phyloP scores from a whole-genome alignment of 2,329 filamentous ascomycete genomes.

The Camptophora hylomeconis region DNA sequence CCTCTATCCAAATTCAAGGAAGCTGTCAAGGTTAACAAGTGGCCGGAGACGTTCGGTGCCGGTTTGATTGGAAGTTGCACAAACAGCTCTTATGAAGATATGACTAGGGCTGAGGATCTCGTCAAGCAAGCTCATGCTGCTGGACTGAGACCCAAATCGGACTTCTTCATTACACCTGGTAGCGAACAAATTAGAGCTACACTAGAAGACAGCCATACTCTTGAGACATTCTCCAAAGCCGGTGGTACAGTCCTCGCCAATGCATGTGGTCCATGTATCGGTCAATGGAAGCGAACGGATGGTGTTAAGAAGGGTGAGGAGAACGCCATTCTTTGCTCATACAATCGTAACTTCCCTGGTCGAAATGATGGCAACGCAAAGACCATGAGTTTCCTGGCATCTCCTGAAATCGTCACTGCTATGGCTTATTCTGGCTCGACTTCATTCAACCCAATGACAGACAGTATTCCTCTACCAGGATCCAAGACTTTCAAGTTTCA shows the following conservation, averaged over 20 bases:
- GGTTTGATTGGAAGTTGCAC: slow-evolving; percentile 96
- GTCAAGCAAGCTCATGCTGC: slow-evolving; percentile 82
- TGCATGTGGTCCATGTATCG: slow-evolving; percentile 75
- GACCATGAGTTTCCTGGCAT: slow-evolving; percentile 98
- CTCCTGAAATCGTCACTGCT: slow-evolving; percentile 89
- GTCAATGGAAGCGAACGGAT: slow-evolving; percentile 90
- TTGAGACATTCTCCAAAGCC: slow-evolving; percentile 72
- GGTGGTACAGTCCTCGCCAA: slow-evolving; percentile 87
- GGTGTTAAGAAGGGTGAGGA: slow-evolving; percentile 68
- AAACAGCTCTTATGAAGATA: slow-evolving; percentile 97
- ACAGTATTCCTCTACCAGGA: slow-evolving; percentile 64
- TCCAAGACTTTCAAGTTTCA: slow-evolving; percentile 77
- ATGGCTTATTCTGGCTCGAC: slow-evolving; percentile 88
- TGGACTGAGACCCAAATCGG: slow-evolving; percentile 76
- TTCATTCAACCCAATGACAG: slow-evolving; percentile 91
- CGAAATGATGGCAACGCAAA: slow-evolving; percentile 93
- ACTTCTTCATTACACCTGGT: slow-evolving; percentile 93
- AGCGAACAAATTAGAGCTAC: slow-evolving; percentile 96
- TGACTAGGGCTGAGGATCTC: slow-evolving; percentile 87
- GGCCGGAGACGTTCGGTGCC: slow-evolving; percentile 83
- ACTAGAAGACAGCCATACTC: slow-evolving; percentile 73
- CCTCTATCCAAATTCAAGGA: slow-evolving; percentile 83
- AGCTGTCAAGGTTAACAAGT: slow-evolving; percentile 68
- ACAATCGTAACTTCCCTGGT: slow-evolving; percentile 96
- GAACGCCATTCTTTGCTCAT: slow-evolving; percentile 93